A percentile compares a stretch with the other conserved stretches of the same genome.
Conservation (phyloP, 1,284 basidiomycete genomes). For the Apiotrichum domesticum region DNA sequence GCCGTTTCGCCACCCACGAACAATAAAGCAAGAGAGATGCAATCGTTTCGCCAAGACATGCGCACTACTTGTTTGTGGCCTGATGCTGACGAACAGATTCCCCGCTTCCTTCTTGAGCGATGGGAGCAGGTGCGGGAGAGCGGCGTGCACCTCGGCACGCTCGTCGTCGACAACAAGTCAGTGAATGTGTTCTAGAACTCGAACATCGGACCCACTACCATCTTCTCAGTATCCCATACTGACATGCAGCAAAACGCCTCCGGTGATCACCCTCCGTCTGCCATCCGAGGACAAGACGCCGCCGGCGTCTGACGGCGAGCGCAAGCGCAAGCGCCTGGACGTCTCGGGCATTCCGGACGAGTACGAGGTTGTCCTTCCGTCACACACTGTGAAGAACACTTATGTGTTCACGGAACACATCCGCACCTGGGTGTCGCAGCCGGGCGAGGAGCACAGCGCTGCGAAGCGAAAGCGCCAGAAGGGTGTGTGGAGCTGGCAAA, state of each 20-base stretch:
- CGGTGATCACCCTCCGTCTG: constrained; percentile 17
- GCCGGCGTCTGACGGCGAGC: background rate
- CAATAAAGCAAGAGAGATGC: background rate
- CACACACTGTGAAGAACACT: constrained; percentile 34
- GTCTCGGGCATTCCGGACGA: constrained; percentile 30
- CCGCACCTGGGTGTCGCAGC: constrained; percentile 17
- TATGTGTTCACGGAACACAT: constrained; percentile 38
- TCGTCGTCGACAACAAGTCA: constrained; percentile 50
- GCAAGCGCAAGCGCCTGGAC: constrained; percentile 22
- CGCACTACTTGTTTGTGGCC: background rate
- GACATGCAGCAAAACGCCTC: constrained; percentile 3
- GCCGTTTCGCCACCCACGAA: background rate
- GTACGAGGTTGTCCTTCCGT: constrained; percentile 34
- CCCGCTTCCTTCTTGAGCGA: constrained; percentile 50
- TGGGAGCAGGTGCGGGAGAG: constrained; percentile 49
- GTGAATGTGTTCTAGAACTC: constrained; percentile 5
- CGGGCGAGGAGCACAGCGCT: constrained; percentile 7
- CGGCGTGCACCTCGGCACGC: constrained; percentile 49
- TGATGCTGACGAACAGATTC: constrained; percentile 35
- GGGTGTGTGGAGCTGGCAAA: constrained; percentile 18
- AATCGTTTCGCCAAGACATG: background rate
- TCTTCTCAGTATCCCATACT: background rate
- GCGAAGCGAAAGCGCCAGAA: constrained; percentile 32
- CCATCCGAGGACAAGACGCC: constrained; percentile 9
- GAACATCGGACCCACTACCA: background rate